These are phyloP conservation scores for Pseudogymnoascus sp. DNA, from an alignment of 2,329 filamentous ascomycete genomes.

Conservation along the genomic window DNA sequence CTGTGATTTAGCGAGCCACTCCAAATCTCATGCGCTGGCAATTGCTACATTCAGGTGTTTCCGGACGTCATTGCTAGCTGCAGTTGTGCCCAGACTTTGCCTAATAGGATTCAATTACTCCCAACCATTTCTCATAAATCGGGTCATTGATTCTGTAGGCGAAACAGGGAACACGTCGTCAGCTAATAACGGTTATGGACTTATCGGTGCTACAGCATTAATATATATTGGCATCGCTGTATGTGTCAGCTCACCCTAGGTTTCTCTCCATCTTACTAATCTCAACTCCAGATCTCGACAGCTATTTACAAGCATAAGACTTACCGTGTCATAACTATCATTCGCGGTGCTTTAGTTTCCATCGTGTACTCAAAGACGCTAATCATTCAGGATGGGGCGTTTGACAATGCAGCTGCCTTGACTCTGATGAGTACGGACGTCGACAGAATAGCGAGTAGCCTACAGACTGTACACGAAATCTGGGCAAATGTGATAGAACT, in stretches of 20 bases:
- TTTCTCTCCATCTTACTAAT: not conserved
- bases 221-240: slow-evolving; percentile 37
- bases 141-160: slow-evolving; percentile 27
- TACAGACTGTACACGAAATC: slow-evolving; percentile 28
- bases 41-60: not conserved
- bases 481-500: slow-evolving; percentile 34
- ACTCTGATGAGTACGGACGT: slow-evolving; percentile 39
- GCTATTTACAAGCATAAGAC: slow-evolving; percentile 28
- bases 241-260: slow-evolving; percentile 10
- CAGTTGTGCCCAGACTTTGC: slow-evolving; percentile 30
- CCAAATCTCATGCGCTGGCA: not conserved
- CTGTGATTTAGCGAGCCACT: not conserved
- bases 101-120: slow-evolving; percentile 35
- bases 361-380: slow-evolving; percentile 42
- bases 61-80: slow-evolving; percentile 24
- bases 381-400: slow-evolving; percentile 21
- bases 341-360: slow-evolving; percentile 34
- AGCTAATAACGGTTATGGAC: slow-evolving; percentile 27
- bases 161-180: slow-evolving; percentile 21
- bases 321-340: slow-evolving; percentile 35
- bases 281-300: not conserved
- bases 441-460: slow-evolving; percentile 26
- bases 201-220: slow-evolving; percentile 34
- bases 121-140: slow-evolving; percentile 37
- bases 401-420: slow-evolving; percentile 30